Conservation (phyloP, 2,329 filamentous ascomycete species). For the Orbilia blumenaviensis region DNA sequence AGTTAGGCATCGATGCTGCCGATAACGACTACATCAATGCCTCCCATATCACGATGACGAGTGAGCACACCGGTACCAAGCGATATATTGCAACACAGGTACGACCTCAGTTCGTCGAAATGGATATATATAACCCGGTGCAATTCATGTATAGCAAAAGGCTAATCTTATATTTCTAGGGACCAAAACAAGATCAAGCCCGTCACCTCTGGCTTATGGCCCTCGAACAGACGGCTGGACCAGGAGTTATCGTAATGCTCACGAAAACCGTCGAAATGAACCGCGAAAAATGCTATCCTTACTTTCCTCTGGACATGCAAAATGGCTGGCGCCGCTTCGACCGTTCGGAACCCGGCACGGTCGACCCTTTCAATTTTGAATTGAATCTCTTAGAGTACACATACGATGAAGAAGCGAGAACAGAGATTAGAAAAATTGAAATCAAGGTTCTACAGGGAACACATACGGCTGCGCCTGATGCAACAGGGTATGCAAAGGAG, state of each 20-base stretch:
- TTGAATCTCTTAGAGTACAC: slow-evolving; percentile 70
- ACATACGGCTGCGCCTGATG: slow-evolving; percentile 56
- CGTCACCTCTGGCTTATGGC: slow-evolving; percentile 97
- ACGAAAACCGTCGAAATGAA: slow-evolving; percentile 84
- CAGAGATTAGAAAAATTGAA: slow-evolving; percentile 77
- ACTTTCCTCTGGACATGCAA: slow-evolving; percentile 75
- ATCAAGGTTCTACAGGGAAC: slow-evolving; percentile 65
- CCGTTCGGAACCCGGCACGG: slow-evolving; percentile 59
- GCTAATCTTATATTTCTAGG: slow-evolving; percentile 62
- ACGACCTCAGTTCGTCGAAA: neutral
- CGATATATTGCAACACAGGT: slow-evolving; percentile 89
- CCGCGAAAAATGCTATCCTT: slow-evolving; percentile 85
- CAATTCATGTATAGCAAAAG: neutral
- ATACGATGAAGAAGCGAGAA: slow-evolving; percentile 69
- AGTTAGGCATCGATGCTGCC: slow-evolving; percentile 77
- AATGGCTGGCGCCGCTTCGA: slow-evolving; percentile 69
- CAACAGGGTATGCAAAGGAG: slow-evolving; percentile 29
- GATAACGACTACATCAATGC: slow-evolving; percentile 84
- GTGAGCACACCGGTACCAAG: slow-evolving; percentile 65
- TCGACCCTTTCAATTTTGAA: slow-evolving; percentile 63
- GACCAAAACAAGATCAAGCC: slow-evolving; percentile 78
- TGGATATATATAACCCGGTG: neutral
- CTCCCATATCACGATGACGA: slow-evolving; percentile 72
- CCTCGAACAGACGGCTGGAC: slow-evolving; percentile 77
- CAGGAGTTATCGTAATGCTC: slow-evolving; percentile 90